phyloP scores from a whole-genome alignment of 83 land plant species.

The Thuja plicata region DNA sequence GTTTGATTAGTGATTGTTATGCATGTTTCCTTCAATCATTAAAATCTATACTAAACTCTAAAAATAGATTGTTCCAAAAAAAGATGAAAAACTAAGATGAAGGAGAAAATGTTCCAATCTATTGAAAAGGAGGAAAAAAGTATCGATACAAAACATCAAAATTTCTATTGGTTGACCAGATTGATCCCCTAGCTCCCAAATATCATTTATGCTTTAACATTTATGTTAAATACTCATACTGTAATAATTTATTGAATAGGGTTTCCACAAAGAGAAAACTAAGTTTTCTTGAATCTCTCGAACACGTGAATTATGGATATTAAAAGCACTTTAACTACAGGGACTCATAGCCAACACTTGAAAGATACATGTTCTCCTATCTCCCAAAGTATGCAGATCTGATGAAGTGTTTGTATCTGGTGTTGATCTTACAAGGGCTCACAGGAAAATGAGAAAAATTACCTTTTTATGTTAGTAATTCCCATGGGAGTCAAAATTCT shows the following conservation, averaged over 20 bases:
- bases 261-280: no score
- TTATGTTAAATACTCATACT: background rate
- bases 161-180: background rate
- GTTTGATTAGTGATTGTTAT: background rate
- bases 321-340: no score
- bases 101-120: background rate
- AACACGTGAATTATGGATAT: no score
- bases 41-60: no score
- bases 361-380: constrained; percentile 29
- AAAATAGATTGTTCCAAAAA: background rate
- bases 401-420: constrained; percentile 34
- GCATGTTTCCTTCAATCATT: background rate
- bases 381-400: constrained; percentile 26
- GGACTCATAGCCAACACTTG: background rate
- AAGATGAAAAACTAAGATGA: background rate
- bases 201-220: background rate
- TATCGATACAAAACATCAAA: background rate
- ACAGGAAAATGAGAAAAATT: no score
- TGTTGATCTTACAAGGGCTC: no score
- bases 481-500: no score
- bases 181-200: background rate
- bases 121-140: background rate
- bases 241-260: background rate
- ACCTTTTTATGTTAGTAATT: no score
- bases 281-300: no score